Base-by-base conservation (phyloP, 2,329 filamentous ascomycete genomes). In the Phialophora macrospora region DNA sequence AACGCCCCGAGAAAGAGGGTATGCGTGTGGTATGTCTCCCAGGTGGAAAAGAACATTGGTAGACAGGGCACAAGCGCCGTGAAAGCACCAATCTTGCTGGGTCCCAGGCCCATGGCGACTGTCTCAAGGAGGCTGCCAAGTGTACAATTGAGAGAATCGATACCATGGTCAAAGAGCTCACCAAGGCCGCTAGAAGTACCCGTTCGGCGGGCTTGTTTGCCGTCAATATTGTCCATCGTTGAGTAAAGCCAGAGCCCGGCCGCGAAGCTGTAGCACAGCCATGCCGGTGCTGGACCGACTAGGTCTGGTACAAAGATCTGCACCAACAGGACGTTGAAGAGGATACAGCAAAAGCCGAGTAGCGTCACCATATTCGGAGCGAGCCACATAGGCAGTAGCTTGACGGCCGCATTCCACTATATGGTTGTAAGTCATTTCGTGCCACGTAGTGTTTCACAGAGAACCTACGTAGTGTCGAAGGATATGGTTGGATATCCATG, bases 11-110 rank as follows among this genome's bases (percentile, higher is more conserved):
- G 87, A 78, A 97, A 99, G 5, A 99, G 83, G 0, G 95, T 98
- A 78, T 99, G 95, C 4, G 95, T 97, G 80, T 99, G 95, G 78
- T 97, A 99, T 0, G 95, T 99, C 80, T 99, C 95, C 95, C 95
- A 99, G 1, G 95, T 99, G 2, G 94, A 97, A 81, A 99, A 97
- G 83, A 97, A 99, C 95, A 99, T 99, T 66, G 95, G 92, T 52
- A 99, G 82, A 73, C 93, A 96, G 1, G 95, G 95, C 67, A 94
- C 88, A 51, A 99, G 82, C 1, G 93, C 93, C 0, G 95, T 98
- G 77, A 97, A 96, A 64, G 95, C 90, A 71, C 95, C 95, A 22
- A 92, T 87, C 69, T 88, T 89, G 20, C 91, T 92, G 3, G 91
- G 87, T 48, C 95, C 95, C 59, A 97, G 85, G 28, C 91, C 94